These are phyloP conservation scores for Stylonectria norvegica DNA, from an alignment of 2,329 filamentous ascomycete genomes.

Conservation along the genomic window DNA sequence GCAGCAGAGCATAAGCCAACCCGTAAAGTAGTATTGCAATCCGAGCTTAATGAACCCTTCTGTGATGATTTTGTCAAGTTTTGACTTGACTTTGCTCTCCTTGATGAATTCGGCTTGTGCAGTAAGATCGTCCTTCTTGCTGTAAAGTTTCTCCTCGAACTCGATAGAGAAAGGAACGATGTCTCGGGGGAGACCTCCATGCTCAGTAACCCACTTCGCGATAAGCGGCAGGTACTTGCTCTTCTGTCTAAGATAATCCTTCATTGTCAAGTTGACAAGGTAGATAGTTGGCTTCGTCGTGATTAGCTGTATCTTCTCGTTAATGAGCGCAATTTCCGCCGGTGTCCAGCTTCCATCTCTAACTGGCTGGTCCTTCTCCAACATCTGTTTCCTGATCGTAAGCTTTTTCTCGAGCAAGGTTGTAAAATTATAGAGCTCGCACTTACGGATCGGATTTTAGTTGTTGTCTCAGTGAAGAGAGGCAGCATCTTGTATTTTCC, in stretches of 20 bases:
- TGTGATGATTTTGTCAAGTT: slow-evolving; percentile 41
- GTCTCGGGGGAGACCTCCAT: slow-evolving; percentile 39
- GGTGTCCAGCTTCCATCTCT: slow-evolving; percentile 42
- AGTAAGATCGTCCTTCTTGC: slow-evolving; percentile 35
- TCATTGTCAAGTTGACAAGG: slow-evolving; percentile 45
- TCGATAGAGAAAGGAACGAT: slow-evolving; percentile 44
- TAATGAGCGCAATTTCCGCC: slow-evolving; percentile 43
- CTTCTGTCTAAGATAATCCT: slow-evolving; percentile 45
- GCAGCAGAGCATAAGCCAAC: slow-evolving; percentile 16
- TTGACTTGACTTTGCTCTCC: slow-evolving; percentile 41
- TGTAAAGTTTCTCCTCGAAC: slow-evolving; percentile 43
- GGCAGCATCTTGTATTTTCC: slow-evolving; percentile 46
- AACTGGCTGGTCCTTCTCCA: slow-evolving; percentile 40
- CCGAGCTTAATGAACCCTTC: slow-evolving; percentile 44
- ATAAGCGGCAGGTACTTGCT: slow-evolving; percentile 44
- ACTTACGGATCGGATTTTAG: slow-evolving; percentile 35
- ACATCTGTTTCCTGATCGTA: slow-evolving; percentile 24
- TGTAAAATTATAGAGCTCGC: background rate
- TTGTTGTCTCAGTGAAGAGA: slow-evolving; percentile 41
- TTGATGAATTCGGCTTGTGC: slow-evolving; percentile 35
- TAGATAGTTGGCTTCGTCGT: slow-evolving; percentile 45
- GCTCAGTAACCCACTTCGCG: slow-evolving; percentile 44
- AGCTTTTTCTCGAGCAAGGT: slow-evolving; percentile 4
- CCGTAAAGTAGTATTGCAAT: slow-evolving; percentile 44
- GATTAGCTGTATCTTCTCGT: slow-evolving; percentile 44